Percentiles rank a stretch among this genome's conserved stretches.
Conservation (phyloP, 1,139 yeast genomes). For the Sugiyamaella xylanicola region DNA sequence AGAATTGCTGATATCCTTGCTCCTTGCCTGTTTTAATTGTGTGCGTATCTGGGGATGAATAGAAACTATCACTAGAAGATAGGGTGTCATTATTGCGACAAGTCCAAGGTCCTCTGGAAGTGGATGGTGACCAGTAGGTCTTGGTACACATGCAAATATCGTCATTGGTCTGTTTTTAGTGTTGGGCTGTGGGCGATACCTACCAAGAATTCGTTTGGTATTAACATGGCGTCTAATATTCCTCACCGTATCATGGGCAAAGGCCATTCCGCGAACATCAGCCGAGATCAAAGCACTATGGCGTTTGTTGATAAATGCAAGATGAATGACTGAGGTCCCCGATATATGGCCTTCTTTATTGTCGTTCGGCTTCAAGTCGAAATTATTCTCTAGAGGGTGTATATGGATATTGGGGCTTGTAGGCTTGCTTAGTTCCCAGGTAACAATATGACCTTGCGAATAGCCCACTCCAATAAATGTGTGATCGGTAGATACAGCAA, state of each 20-base stretch:
- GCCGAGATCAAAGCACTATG: slow-evolving; percentile 61
- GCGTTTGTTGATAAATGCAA: slow-evolving; percentile 58
- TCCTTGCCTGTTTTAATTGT: slow-evolving; percentile 56
- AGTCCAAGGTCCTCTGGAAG: slow-evolving; percentile 59
- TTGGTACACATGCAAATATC: slow-evolving; percentile 47
- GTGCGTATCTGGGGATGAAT: slow-evolving; percentile 55
- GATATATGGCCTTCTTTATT: slow-evolving; percentile 57
- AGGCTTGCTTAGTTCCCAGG: slow-evolving; percentile 50
- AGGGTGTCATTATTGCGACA: slow-evolving; percentile 61
- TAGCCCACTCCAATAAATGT: slow-evolving; percentile 53
- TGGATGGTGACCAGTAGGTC: slow-evolving; percentile 58
- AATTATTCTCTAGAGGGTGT: slow-evolving; percentile 41
- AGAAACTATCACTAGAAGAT: slow-evolving; percentile 56
- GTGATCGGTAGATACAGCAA: slow-evolving; percentile 55
- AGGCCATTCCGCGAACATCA: slow-evolving; percentile 61
- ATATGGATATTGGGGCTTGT: slow-evolving; percentile 40
- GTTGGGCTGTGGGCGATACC: slow-evolving; percentile 39
- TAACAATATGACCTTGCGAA: slow-evolving; percentile 48
- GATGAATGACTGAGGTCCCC: slow-evolving; percentile 50
- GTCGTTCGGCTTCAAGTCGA: slow-evolving; percentile 28
- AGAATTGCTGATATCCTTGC: slow-evolving; percentile 44
- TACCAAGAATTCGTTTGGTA: slow-evolving; percentile 59
- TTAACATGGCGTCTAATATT: slow-evolving; percentile 51
- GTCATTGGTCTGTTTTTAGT: slow-evolving; percentile 38
- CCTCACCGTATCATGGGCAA: slow-evolving; percentile 61